Base-by-base conservation (phyloP, 2,329 filamentous ascomycete species). In the Epichloe scottii region DNA sequence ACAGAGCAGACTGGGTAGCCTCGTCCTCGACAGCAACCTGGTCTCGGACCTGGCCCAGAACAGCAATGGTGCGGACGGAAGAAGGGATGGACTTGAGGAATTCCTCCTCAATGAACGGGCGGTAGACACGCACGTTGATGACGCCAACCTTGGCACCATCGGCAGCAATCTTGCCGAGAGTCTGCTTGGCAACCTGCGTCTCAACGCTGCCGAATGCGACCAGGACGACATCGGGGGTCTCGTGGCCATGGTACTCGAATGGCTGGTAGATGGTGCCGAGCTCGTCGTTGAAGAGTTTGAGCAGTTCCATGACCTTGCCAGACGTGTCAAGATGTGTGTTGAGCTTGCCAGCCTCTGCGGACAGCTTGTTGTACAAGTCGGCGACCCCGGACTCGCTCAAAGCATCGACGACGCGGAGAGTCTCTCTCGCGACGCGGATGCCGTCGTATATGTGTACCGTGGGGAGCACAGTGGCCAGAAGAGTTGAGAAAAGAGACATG, bases 161-260 rank as follows among this genome's bases (percentile, higher is more conserved):
- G 56, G 79, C 77, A 33, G 86, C 79, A 45, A 97, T 74, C 40
- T 83, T 81, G 42, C 76, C 74, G 11, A 89, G 82, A 49, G 95
- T 81, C 69, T 96, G 89, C 57, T 85, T 83, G 52, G 89, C 82
- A 54, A 97, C 73, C 60, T 93, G 89, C 14, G 87, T 82, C 72
- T 98, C 93, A 5, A 90, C 81, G 54, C 89, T 95, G 59, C 93
- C 93, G 60, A 98, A 96, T 43, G 89, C 87, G 33, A 97, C 89
- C 35, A 97, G 73, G 15, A 98, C 89, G 10, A 83, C 82, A 57
- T 91, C 86, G 4, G 93, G 81, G 42, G 81, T 73, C 46, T 79
- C 73, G 64, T 97, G 89, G 23, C 93, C 93, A 61, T 85, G 79
- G 71, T 98, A 98, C 71, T 98, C 93, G 60, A 97, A 98, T 6